Conservation (phyloP, 1,284 basidiomycete species). For the Cryptococcus sp. region DNA sequence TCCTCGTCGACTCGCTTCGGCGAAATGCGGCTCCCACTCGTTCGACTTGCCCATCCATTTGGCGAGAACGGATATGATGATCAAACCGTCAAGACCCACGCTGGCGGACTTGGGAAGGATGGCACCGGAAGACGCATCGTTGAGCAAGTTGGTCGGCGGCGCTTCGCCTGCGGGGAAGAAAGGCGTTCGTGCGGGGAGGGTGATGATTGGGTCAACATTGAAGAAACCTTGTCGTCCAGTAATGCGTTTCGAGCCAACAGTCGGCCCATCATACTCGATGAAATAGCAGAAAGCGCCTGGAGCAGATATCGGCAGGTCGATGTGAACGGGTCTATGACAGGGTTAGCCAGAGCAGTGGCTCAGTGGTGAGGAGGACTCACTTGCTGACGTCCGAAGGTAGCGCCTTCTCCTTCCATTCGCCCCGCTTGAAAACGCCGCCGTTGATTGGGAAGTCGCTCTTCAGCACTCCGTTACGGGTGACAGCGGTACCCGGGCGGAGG, state of each 20-base stretch:
- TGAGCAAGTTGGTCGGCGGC: slow-evolving; percentile 43
- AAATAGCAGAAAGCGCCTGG: slow-evolving; percentile 93
- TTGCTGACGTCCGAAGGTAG: slow-evolving; percentile 51
- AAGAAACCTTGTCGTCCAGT: slow-evolving; percentile 88
- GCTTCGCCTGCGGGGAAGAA: slow-evolving; percentile 59
- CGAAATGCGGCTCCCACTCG: slow-evolving; percentile 75
- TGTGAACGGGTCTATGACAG: slow-evolving; percentile 73
- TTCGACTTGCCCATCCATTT: slow-evolving; percentile 92
- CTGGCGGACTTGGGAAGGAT: slow-evolving; percentile 53
- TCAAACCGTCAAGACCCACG: slow-evolving; percentile 79
- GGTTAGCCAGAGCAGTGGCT: background rate
- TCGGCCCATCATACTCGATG: slow-evolving; percentile 74
- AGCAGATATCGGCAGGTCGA: slow-evolving; percentile 90
- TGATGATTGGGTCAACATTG: slow-evolving; percentile 88
- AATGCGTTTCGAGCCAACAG: slow-evolving; percentile 56
- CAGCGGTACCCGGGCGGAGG: slow-evolving; percentile 83
- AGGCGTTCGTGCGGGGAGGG: slow-evolving; percentile 67
- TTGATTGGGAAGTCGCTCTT: slow-evolving; percentile 94
- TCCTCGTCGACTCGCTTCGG: slow-evolving; percentile 78
- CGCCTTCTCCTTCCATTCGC: slow-evolving; percentile 70
- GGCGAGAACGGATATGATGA: slow-evolving; percentile 83
- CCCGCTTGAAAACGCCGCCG: slow-evolving; percentile 78
- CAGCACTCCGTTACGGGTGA: slow-evolving; percentile 82
- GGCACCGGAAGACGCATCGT: slow-evolving; percentile 58
- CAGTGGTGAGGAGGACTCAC: slow-evolving; percentile 57